Evolutionary conservation across 2,329 filamentous ascomycete species (phyloP), one percentile per base, ranked within the genome.

Genomic region (Hypoxylon sp.): DNA sequence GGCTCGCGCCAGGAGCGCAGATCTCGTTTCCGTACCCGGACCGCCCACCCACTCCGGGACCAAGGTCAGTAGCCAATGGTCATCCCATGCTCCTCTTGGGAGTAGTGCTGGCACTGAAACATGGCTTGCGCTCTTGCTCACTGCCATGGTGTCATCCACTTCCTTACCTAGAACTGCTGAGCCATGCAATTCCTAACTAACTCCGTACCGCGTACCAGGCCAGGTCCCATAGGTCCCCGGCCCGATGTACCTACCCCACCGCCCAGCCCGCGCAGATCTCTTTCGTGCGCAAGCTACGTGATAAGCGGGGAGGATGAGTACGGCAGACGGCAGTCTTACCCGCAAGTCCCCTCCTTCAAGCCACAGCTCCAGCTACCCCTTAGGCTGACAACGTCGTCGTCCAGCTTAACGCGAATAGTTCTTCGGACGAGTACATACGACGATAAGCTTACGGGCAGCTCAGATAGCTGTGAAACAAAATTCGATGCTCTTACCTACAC

Each of bases 171-270:
- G 20, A 17, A 23, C 18, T 13, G 11, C 15, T 5, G 38, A 15
- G 20, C 11, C 21, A n/a, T 18, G 15, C 17, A 41, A 47, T 17
- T 31, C 2, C 5, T 29, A 46, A 29, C 61, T 63, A 54, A 63
- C 48, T 27, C n/a, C 18, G n/a, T n/a, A 26, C 29, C 17, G 35
- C 37, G 26, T 42, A 29, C 13, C 31, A 63, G 69, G 35, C 69
- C 69, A 26, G 64, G 65, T 24, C 69, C 69, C n/a, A 15, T 65
- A n/a, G 8, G 29, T 11, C 69, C 69, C 29, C 55, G 58, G 27
- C 69, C 69, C 11, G 31, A 70, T 31, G 68, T 70, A 37, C 69
- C 69, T 40, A 67, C 68, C 33, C 69, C 69, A 15, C 69, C 69
- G 29, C 69, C 69, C 33, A 71, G 67, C 37, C 69, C 69, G 47